Conservation (phyloP, 2,329 filamentous ascomycete genomes). For the Pyrenophora graminea region DNA sequence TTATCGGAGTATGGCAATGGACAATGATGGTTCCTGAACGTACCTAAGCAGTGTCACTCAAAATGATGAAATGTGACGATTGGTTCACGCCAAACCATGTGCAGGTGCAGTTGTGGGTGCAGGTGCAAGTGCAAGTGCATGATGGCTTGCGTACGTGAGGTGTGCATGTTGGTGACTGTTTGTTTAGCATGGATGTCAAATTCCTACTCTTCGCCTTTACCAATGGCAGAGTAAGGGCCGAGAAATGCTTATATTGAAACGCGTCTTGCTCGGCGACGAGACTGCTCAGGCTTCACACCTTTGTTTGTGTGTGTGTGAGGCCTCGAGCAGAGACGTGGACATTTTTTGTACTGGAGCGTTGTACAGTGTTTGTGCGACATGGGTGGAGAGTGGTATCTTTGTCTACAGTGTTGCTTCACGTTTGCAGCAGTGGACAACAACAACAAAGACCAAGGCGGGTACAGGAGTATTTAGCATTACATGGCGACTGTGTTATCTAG, state of each 20-base stretch:
- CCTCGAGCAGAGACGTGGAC: slow-evolving; percentile 35
- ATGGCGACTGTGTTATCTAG: too few relatives aligned
- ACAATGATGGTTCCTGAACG: slow-evolving; percentile 29
- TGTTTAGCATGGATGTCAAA: slow-evolving; percentile 97
- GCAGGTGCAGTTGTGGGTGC: not conserved
- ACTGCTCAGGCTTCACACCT: slow-evolving; percentile 29
- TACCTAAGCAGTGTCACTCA: slow-evolving; percentile 43
- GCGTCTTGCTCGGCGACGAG: slow-evolving; percentile 42
- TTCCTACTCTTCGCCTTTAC: slow-evolving; percentile 79
- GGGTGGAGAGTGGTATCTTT: too few relatives aligned
- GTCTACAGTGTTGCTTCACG: too few relatives aligned
- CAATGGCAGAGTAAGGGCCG: slow-evolving; percentile 95
- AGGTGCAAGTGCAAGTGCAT: not conserved
- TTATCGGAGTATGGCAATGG: slow-evolving; percentile 42
- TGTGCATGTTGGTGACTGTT: slow-evolving; percentile 1
- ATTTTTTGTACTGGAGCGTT: slow-evolving; percentile 3
- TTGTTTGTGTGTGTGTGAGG: slow-evolving; percentile 19
- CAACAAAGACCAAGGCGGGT: too few relatives aligned
- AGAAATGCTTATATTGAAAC: slow-evolving; percentile 78
- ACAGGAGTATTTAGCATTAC: too few relatives aligned
- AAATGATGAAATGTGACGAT: slow-evolving; percentile 45
- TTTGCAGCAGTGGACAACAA: too few relatives aligned
- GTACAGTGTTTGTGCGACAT: too few relatives aligned
- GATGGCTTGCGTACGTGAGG: slow-evolving; percentile 4
- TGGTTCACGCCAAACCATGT: slow-evolving; percentile 38